Conservation (phyloP, 163 green algal species). For the Chlamydomonas reinhardtii region DNA sequence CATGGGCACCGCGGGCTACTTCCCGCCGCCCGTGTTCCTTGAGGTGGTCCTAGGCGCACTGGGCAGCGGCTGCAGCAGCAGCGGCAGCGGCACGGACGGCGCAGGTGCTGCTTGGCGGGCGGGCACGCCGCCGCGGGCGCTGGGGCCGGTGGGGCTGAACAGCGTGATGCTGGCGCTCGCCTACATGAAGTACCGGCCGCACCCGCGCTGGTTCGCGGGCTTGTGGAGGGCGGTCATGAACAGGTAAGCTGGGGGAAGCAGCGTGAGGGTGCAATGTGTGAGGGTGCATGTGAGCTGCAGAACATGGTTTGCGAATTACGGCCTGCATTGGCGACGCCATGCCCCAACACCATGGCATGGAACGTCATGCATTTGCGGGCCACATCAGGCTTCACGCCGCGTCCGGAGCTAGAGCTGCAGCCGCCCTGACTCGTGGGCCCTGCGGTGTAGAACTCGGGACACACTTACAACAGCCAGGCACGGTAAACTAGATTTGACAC, state of each 20-base stretch:
- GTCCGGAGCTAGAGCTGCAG: constrained; percentile 36
- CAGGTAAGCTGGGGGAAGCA: background rate
- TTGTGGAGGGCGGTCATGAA: constrained; percentile 20
- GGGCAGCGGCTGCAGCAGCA: background rate
- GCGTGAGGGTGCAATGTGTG: too few relatives aligned
- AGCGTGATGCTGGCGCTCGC: constrained; percentile 19
- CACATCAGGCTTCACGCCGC: background rate
- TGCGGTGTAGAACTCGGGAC: constrained; percentile 34
- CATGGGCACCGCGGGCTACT: constrained; percentile 7
- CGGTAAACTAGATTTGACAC: too few relatives aligned
- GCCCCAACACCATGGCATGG: background rate
- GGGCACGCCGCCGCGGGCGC: too few relatives aligned
- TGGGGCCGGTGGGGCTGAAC: background rate
- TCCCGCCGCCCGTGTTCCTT: constrained; percentile 24
- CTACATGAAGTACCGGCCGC: constrained; percentile 29
- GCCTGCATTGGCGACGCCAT: background rate
- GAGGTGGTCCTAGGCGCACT: background rate
- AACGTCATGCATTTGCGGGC: constrained; percentile 32
- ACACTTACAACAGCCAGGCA: background rate
- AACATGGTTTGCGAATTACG: background rate
- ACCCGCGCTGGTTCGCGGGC: background rate
- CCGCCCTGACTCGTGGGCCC: background rate
- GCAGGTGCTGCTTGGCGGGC: too few relatives aligned
- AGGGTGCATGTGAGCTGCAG: background rate
- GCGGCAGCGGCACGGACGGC: too few relatives aligned